Evolutionary conservation across 306 rosid species (phyloP).

Genomic region (Ammopiptanthus mongolicus): DNA sequence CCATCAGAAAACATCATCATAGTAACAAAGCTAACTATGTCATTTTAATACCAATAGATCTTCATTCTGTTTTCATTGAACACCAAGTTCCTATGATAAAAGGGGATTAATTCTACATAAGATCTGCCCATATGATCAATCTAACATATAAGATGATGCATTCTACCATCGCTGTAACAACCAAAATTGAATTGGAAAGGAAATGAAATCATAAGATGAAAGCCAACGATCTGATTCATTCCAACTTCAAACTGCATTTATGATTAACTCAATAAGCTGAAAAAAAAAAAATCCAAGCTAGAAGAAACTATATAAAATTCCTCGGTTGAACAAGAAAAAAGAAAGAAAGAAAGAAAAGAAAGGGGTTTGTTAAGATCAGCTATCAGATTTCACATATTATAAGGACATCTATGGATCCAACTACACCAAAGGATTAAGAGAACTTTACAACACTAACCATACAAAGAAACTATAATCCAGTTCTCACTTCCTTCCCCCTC

Average conservation of each 20-base stretch:
- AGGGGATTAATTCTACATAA: neutral
- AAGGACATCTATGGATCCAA: constrained; percentile 6
- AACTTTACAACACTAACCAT: constrained; percentile 59
- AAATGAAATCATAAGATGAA: neutral
- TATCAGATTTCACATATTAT: constrained; percentile 12
- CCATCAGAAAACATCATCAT: neutral
- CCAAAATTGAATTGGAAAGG: too few relatives aligned
- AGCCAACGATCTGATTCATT: neutral
- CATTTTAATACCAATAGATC: neutral
- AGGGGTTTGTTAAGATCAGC: constrained; percentile 19
- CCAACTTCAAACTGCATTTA: constrained; percentile 9
- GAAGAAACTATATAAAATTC: neutral
- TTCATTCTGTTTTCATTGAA: neutral
- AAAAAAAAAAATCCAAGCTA: constrained; percentile 24
- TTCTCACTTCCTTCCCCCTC: constrained; percentile 43
- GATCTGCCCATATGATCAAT: too few relatives aligned
- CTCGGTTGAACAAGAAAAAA: neutral
- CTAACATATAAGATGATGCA: too few relatives aligned
- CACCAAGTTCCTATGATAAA: neutral
- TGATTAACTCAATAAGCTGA: constrained; percentile 12
- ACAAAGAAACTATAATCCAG: constrained; percentile 16
- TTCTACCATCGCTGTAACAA: too few relatives aligned
- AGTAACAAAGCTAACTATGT: neutral
- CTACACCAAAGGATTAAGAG: constrained; percentile 30
- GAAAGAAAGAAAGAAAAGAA: neutral